These are phyloP conservation scores for Alectoria sarmentosa DNA, from an alignment of 495 filamentous ascomycete genomes.

Conservation along the genomic window DNA sequence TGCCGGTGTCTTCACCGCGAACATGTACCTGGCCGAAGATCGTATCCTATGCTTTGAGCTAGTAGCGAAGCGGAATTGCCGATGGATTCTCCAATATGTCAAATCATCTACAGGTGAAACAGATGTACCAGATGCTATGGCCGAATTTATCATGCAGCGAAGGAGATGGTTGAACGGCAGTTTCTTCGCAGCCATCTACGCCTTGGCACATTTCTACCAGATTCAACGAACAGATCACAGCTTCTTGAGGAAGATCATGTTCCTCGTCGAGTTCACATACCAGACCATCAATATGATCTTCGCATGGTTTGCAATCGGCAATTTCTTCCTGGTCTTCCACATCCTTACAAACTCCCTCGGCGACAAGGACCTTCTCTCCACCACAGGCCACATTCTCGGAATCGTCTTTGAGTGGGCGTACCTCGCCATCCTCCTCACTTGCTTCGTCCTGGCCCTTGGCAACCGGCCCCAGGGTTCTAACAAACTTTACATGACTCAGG, in stretches of 20 bases:
- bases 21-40: constrained; percentile 99
- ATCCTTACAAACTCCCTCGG: constrained; percentile 87
- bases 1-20: constrained; percentile 96
- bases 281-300: constrained; percentile 96
- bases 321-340: constrained; percentile 99
- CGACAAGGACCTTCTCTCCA: constrained; percentile 57
- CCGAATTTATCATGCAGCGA: constrained; percentile 92
- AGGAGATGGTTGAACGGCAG: constrained; percentile 96
- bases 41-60: constrained; percentile 99
- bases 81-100: constrained; percentile 97
- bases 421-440: constrained; percentile 81
- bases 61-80: constrained; percentile 91
- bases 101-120: constrained; percentile 95
- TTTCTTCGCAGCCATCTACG: constrained; percentile 98
- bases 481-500: constrained; percentile 92
- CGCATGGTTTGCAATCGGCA: constrained; percentile 98
- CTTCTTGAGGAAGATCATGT: constrained; percentile 76
- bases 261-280: constrained; percentile 88
- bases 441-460: constrained; percentile 91
- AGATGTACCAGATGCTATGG: constrained; percentile 92
- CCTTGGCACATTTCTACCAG: constrained; percentile 88
- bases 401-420: constrained; percentile 97
- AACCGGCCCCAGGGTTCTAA: constrained; percentile 94
- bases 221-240: constrained; percentile 90
- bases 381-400: constrained; percentile 67